phyloP scores from a whole-genome alignment of 306 rosid species.

The Arachis stenosperma region DNA sequence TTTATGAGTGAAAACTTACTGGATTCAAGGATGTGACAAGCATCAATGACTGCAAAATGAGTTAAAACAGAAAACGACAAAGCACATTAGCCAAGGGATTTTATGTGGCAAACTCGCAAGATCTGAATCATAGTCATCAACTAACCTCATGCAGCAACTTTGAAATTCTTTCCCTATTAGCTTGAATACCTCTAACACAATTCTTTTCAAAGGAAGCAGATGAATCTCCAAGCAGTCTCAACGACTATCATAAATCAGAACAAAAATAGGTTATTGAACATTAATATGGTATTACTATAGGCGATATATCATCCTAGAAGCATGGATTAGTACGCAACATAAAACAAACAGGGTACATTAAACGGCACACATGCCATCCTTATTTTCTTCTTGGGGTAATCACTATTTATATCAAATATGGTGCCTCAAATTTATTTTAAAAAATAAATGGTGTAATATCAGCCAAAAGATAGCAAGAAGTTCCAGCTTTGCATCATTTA shows the following conservation, averaged over 20 bases:
- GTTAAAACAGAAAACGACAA: constrained; percentile 37
- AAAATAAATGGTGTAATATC: neutral
- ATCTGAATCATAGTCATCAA: constrained; percentile 31
- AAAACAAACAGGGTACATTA: constrained; percentile 4
- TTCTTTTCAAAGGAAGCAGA: constrained; percentile 94
- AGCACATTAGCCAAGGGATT: constrained; percentile 45
- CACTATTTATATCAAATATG: neutral
- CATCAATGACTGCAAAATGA: constrained; percentile 84
- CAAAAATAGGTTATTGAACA: constrained; percentile 7
- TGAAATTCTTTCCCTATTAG: constrained; percentile 89
- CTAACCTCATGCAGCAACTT: constrained; percentile 92
- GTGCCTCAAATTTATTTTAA: too few relatives aligned
- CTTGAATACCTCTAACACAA: constrained; percentile 94
- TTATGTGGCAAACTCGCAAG: constrained; percentile 17
- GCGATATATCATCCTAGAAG: constrained; percentile 20
- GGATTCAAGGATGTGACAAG: constrained; percentile 95
- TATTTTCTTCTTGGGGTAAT: constrained; percentile 23
- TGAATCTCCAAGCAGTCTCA: constrained; percentile 95
- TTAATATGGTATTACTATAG: neutral
- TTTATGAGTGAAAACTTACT: constrained; percentile 58
- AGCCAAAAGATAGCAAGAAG: constrained; percentile 16
- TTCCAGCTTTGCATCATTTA: neutral
- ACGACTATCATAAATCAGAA: constrained; percentile 59
- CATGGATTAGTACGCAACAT: constrained; percentile 26
- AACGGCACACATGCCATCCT: constrained; percentile 8